These are phyloP conservation scores for Scedosporium dehoogii DNA, from an alignment of 2,329 filamentous ascomycete species.

Conservation along the genomic window DNA sequence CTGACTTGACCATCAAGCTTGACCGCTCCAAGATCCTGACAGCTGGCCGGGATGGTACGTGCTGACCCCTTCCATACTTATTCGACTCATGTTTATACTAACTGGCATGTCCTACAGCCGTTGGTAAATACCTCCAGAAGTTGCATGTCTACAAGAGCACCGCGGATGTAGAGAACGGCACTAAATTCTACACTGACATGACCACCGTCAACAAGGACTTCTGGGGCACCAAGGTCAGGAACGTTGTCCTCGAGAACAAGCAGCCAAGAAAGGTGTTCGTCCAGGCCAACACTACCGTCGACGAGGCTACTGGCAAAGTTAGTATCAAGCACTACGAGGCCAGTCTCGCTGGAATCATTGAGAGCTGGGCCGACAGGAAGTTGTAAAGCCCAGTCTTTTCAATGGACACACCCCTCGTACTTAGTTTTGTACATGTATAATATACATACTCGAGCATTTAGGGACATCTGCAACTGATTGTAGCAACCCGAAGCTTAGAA, in stretches of 20 bases:
- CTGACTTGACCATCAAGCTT: conserved; percentile 71
- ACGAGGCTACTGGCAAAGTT: conserved; percentile 59
- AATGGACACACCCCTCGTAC: background rate
- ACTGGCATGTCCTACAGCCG: conserved; percentile 35
- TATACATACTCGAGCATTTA: background rate
- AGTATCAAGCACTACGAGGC: conserved; percentile 79
- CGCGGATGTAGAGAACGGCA: conserved; percentile 70
- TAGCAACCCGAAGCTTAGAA: background rate
- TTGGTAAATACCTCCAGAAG: conserved; percentile 81
- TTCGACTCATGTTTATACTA: background rate
- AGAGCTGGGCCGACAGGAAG: conserved; percentile 64
- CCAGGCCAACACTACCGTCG: conserved; percentile 77
- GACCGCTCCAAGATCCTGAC: conserved; percentile 81
- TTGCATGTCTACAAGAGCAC: conserved; percentile 88
- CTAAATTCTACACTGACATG: conserved; percentile 71
- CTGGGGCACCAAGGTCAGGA: conserved; percentile 71
- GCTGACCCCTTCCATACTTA: background rate
- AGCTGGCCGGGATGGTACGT: conserved; percentile 58
- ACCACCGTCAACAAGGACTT: conserved; percentile 72
- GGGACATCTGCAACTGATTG: background rate
- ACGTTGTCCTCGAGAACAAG: conserved; percentile 65
- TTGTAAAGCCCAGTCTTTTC: conserved; percentile 19
- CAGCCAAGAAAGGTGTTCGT: conserved; percentile 87
- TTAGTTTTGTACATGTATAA: background rate
- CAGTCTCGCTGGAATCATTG: conserved; percentile 68